These are phyloP conservation scores for Dendryphion nanum DNA, from an alignment of 2,329 filamentous ascomycete genomes.

Conservation along the genomic window DNA sequence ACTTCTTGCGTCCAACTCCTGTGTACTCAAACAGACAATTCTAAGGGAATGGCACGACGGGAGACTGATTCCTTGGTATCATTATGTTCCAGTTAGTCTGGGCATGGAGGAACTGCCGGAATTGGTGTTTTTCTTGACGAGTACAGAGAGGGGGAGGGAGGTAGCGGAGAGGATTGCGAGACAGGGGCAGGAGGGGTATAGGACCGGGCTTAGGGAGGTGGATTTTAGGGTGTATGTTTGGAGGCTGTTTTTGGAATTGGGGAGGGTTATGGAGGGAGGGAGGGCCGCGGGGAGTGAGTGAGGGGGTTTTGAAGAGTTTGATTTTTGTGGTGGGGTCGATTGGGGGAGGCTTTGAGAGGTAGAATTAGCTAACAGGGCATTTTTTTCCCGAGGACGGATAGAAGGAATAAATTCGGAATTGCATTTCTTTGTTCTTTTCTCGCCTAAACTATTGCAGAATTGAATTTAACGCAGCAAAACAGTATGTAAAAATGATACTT, in stretches of 20 bases:
- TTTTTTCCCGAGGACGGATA: too few species aligned
- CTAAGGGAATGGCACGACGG: slow-evolving; percentile 39
- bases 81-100: slow-evolving; percentile 31
- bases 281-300: too few species aligned
- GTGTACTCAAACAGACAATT: slow-evolving; percentile 34
- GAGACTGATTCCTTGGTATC: slow-evolving; percentile 34
- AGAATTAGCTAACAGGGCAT: too few species aligned
- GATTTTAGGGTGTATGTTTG: background rate
- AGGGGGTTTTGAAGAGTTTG: too few species aligned
- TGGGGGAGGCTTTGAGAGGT: too few species aligned
- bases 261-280: too few species aligned
- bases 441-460: too few species aligned
- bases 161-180: slow-evolving; percentile 19
- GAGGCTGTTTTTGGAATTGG: background rate
- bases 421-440: too few species aligned
- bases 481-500: too few species aligned
- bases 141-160: slow-evolving; percentile 9
- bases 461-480: too few species aligned
- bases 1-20: slow-evolving; percentile 9
- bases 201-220: slow-evolving; percentile 12
- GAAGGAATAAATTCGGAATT: too few species aligned
- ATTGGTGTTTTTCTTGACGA: slow-evolving; percentile 10
- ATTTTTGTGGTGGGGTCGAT: too few species aligned
- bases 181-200: slow-evolving; percentile 16
- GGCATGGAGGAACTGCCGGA: slow-evolving; percentile 21